These are phyloP conservation scores for Diaporthe sp. DNA, from an alignment of 2,329 filamentous ascomycete species.

Conservation along the genomic window DNA sequence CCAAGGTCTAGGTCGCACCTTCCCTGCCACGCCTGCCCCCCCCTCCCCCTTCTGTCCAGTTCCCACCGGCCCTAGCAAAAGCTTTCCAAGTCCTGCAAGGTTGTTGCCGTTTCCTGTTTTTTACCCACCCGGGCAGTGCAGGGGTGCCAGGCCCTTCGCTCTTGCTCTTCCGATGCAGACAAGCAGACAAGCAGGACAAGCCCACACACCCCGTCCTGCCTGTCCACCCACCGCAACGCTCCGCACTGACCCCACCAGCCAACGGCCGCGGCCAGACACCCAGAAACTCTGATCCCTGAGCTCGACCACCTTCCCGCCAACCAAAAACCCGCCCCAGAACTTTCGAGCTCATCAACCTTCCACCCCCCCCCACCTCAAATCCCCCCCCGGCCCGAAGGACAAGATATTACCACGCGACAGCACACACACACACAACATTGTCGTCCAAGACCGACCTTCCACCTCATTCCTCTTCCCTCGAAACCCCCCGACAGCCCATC, in stretches of 20 bases:
- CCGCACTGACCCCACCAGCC: slow-evolving; percentile 23
- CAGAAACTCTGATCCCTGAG: slow-evolving; percentile 28
- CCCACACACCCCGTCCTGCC: too few relatives aligned
- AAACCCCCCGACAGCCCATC: neutral
- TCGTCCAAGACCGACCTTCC: neutral
- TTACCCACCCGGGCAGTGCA: neutral
- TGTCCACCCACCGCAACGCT: neutral
- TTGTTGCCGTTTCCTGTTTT: slow-evolving; percentile 20
- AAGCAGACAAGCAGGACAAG: too few relatives aligned
- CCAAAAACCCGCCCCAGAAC: slow-evolving; percentile 17
- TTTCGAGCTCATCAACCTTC: slow-evolving; percentile 9
- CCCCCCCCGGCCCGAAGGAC: neutral
- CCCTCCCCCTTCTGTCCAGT: neutral
- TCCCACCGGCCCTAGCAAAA: neutral
- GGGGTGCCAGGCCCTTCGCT: neutral
- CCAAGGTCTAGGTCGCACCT: neutral
- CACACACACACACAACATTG: slow-evolving; percentile 7
- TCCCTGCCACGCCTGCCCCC: neutral
- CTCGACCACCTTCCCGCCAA: slow-evolving; percentile 7
- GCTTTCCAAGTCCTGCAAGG: slow-evolving; percentile 12
- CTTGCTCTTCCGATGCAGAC: neutral
- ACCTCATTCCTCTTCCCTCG: neutral
- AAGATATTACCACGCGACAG: slow-evolving; percentile 29
- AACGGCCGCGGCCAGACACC: neutral
- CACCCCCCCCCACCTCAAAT: slow-evolving; percentile 10